Conservation (phyloP, 1,284 basidiomycete genomes). For the Peniophora sp. region DNA sequence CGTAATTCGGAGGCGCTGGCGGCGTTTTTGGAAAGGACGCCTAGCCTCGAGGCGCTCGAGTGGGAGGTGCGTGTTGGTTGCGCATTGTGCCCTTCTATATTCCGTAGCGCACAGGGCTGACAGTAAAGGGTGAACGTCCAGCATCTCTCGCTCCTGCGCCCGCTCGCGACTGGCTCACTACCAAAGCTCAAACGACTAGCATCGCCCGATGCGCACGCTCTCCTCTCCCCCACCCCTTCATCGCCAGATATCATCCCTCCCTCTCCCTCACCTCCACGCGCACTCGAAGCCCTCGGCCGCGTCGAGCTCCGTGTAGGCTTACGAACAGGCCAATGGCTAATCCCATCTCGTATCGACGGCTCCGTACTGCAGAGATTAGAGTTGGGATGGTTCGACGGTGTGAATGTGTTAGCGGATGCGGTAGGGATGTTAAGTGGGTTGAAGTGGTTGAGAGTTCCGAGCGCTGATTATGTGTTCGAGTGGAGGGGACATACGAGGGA, state of each 20-base stretch:
- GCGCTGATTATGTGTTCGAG: constrained; percentile 8
- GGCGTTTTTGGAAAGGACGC: constrained; percentile 6
- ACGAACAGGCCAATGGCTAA: neutral
- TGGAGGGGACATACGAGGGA: constrained; percentile 1
- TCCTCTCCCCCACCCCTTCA: neutral
- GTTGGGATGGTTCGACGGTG: constrained; percentile 5
- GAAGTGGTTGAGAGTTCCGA: constrained; percentile 6
- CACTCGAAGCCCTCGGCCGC: constrained; percentile 2
- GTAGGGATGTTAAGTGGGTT: constrained; percentile 4
- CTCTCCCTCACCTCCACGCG: neutral
- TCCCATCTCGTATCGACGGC: constrained; percentile 1
- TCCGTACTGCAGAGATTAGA: constrained; percentile 6
- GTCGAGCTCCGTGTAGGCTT: neutral
- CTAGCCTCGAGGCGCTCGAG: constrained; percentile 1
- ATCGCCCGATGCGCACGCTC: neutral
- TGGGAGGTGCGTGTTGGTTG: neutral
- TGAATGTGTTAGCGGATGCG: constrained; percentile 2
- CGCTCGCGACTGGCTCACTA: constrained; percentile 1
- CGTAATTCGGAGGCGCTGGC: constrained; percentile 2
- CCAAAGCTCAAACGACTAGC: constrained; percentile 4
- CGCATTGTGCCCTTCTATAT: too few relatives aligned
- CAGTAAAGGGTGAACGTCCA: too few relatives aligned
- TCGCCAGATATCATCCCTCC: neutral
- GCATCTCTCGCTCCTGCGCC: neutral
- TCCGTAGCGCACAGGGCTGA: too few relatives aligned